Percentiles rank a stretch among this genome's conserved stretches.
These are phyloP conservation scores for Ehretia macrophylla DNA, from an alignment of 257 asterid genomes.

Conservation along the genomic window DNA sequence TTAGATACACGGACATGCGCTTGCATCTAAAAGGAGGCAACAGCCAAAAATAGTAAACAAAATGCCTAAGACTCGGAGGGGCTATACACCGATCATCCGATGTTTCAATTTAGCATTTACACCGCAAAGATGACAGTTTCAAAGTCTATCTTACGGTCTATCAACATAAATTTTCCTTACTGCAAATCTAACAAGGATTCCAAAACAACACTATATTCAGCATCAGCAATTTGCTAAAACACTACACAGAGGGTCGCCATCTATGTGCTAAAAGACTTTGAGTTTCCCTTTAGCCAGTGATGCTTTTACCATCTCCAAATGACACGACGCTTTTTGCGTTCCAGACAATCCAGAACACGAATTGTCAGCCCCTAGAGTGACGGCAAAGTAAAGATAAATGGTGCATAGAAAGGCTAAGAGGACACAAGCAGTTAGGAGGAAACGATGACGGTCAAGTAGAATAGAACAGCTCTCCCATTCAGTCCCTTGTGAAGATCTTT, in stretches of 20 bases:
- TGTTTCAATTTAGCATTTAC: no score
- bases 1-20: no score
- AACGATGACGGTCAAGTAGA: slow-evolving; percentile 58
- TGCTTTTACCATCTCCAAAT: slow-evolving; percentile 31
- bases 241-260: no score
- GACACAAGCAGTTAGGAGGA: slow-evolving; percentile 53
- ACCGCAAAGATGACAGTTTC: no score
- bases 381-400: slow-evolving; percentile 72
- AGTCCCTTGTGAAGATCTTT: slow-evolving; percentile 27
- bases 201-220: not conserved
- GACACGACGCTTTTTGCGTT: slow-evolving; percentile 43
- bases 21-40: no score
- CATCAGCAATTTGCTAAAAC: no score
- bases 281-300: slow-evolving; percentile 49
- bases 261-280: slow-evolving; percentile 11
- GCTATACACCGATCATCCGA: no score
- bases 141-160: no score
- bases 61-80: no score
- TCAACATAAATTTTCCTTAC: not conserved
- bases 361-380: slow-evolving; percentile 48
- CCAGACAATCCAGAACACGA: slow-evolving; percentile 50
- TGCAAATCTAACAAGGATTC: not conserved
- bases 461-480: slow-evolving; percentile 51
- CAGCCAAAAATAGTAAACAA: no score
- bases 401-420: slow-evolving; percentile 60